phyloP scores from a whole-genome alignment of 768 basidiomycete genomes.

The Albatrellus ellisii region DNA sequence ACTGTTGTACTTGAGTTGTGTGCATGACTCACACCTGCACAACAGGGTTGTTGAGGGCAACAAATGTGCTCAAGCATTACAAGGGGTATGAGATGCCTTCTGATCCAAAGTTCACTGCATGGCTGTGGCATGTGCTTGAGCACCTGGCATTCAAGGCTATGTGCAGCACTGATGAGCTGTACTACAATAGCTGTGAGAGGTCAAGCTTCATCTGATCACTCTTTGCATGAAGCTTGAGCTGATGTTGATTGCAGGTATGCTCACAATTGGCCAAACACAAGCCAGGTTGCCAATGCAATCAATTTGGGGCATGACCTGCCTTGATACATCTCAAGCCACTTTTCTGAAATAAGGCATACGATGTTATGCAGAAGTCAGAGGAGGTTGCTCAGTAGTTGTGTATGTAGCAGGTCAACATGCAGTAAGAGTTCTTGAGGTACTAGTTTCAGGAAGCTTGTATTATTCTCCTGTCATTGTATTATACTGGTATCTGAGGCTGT shows the following conservation, averaged over 20 bases:
- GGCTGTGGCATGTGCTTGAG: slow-evolving; percentile 37
- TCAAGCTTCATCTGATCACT: not conserved
- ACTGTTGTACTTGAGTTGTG: not conserved
- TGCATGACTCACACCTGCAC: not conserved
- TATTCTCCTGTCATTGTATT: no score
- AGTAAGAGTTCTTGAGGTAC: no score
- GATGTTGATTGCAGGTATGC: slow-evolving; percentile 59
- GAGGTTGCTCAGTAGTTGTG: no score
- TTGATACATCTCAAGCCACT: no score
- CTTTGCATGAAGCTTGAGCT: not conserved
- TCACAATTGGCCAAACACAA: slow-evolving; percentile 65
- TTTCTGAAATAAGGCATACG: no score
- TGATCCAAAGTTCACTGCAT: slow-evolving; percentile 35
- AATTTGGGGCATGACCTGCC: slow-evolving; percentile 53
- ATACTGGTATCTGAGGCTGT: no score
- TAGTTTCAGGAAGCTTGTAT: no score
- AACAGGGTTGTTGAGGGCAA: slow-evolving; percentile 56
- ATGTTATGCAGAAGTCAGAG: no score
- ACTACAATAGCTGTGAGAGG: slow-evolving; percentile 65
- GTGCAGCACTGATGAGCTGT: slow-evolving; percentile 53
- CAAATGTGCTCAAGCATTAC: slow-evolving; percentile 50
- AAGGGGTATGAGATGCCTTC: slow-evolving; percentile 47
- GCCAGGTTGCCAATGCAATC: slow-evolving; percentile 64
- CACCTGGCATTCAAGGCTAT: slow-evolving; percentile 56
- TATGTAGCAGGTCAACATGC: no score